Conservation (phyloP, 2,329 filamentous ascomycete genomes). For the Sporothrix pseudoabietina region DNA sequence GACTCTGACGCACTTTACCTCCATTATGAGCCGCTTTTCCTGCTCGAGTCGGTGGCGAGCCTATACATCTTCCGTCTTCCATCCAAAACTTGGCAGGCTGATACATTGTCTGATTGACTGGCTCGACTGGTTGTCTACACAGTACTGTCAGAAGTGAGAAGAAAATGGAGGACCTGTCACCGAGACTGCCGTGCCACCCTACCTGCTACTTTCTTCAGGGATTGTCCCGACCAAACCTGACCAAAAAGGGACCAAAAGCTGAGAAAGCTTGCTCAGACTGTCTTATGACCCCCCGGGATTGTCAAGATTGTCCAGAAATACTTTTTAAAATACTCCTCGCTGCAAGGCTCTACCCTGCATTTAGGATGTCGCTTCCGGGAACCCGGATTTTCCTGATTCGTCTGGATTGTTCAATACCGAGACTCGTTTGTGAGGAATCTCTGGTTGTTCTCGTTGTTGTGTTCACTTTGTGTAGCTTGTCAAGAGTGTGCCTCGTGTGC, state of each 20-base stretch:
- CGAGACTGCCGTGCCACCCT: neutral
- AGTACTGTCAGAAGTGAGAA: neutral
- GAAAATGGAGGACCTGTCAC: neutral
- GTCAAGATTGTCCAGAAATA: neutral
- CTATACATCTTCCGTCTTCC: neutral
- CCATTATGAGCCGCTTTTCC: neutral
- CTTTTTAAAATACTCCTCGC: neutral
- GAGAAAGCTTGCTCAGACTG: neutral
- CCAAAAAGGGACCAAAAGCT: neutral
- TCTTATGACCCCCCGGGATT: neutral
- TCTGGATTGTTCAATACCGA: conserved; percentile 6
- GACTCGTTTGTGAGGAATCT: neutral
- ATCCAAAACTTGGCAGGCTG: neutral
- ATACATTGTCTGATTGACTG: neutral
- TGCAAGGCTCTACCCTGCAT: conserved; percentile 16
- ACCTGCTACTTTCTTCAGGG: neutral
- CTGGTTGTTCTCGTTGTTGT: neutral
- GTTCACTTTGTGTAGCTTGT: neutral
- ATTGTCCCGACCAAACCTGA: neutral
- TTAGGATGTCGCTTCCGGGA: too few species aligned
- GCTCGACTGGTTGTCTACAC: neutral
- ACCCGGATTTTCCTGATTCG: neutral
- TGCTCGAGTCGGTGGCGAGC: conserved; percentile 13
- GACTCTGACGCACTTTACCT: neutral
- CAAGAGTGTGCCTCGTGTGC: neutral